Conservation (phyloP, 2,329 filamentous ascomycete genomes). For the Trichoderma simmonsii region DNA sequence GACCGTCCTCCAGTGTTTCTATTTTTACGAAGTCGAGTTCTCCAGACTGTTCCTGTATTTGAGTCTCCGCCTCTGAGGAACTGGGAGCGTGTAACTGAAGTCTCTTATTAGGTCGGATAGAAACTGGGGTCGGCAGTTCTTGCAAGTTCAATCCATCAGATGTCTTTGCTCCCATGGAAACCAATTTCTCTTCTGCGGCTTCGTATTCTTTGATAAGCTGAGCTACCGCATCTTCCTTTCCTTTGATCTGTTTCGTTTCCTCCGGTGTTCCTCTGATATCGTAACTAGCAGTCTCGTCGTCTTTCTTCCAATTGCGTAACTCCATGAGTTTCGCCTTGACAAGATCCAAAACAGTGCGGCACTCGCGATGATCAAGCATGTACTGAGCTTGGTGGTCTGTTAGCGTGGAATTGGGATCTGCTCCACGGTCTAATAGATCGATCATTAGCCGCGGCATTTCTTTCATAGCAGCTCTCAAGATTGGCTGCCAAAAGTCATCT, state of each 20-base stretch:
- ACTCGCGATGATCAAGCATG: not conserved
- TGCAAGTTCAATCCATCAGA: not conserved
- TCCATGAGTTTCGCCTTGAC: not conserved
- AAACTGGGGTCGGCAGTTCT: not conserved
- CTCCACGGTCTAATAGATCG: slow-evolving; percentile 2
- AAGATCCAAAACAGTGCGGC: not conserved
- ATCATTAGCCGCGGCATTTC: not conserved
- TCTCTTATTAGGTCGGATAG: not conserved
- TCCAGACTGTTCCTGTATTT: not conserved
- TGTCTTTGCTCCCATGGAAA: not conserved
- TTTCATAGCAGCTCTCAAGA: not conserved
- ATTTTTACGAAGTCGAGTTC: not conserved
- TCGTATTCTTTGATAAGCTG: not conserved
- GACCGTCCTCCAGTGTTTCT: not conserved
- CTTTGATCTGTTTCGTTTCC: not conserved
- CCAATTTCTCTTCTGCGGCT: not conserved
- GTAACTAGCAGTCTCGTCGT: not conserved
- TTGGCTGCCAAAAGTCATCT: not conserved
- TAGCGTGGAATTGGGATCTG: not conserved
- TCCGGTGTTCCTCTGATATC: not conserved
- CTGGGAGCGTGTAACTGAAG: not conserved
- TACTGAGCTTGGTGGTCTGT: not conserved
- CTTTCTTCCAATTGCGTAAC: not conserved
- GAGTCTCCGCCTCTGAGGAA: not conserved
- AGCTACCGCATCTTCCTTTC: not conserved